Base-by-base conservation (phyloP, 2,329 filamentous ascomycete genomes). In the Neurospora sp. region DNA sequence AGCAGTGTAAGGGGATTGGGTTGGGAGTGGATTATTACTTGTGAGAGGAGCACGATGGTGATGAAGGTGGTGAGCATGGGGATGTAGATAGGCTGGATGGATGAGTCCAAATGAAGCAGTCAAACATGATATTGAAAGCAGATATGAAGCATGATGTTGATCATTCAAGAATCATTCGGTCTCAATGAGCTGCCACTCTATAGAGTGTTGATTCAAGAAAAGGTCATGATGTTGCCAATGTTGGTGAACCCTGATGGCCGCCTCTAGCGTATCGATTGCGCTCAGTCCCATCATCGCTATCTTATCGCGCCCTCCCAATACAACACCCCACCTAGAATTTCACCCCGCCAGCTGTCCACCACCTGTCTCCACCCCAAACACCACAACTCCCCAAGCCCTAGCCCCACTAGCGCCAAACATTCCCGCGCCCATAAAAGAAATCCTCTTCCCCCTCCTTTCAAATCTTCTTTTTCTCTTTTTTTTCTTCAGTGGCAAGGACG, bases 1-100 rank as follows among this genome's bases (percentile, higher is more conserved):
- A 81, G 74, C 84, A 88, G 78, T 88, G 86, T 72, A 79, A 79
- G 13, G 80, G 78, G 62, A 73, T 86, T 68, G 82, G 81, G 3
- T 79, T 85, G 72, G 80, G 81, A 9, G 73, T 85, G 68, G 76
- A 78, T 62, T 83, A 83, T 68, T 85, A 83, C 74, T 72, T 62
- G 52, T 62, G 52, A 62, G 43, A 15, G 43, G 19, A 52, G 19
- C 7, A 62, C 0, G 52, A 62, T 62, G 23, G 23, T 62, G 42
- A 38, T 3, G 40, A 17, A 3, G 39, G 11, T 28, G 46, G 19
- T 28, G 46, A 15, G 2, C 0, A 58, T 13, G 6, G 1, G 10
- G 23, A 13, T 13, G 46, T 13, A 8, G 2, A 15, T 46, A 10
- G 9, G n/a, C 8, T 9, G 2, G 2, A 4, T 42, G 43, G 9